phyloP scores from a whole-genome alignment of 129 eudicot species.

The Pulicaria dysenterica region DNA sequence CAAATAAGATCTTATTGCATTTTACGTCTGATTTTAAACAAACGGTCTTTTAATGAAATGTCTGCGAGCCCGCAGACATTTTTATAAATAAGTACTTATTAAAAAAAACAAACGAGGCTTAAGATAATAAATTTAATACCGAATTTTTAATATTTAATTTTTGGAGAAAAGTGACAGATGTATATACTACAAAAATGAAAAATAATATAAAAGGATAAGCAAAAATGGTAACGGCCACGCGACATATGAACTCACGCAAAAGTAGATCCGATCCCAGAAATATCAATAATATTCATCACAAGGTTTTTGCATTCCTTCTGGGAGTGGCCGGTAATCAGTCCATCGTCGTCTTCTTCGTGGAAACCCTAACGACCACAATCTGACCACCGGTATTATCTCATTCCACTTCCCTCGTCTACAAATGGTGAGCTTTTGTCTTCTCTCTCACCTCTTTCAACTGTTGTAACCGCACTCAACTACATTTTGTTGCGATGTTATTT shows the following conservation, averaged over 20 bases:
- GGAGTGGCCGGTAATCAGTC: conserved; percentile 23
- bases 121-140: no score
- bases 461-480: background rate
- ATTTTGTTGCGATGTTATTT: background rate
- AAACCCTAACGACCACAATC: conserved; percentile 39
- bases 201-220: background rate
- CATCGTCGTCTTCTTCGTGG: conserved; percentile 36
- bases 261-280: conserved; percentile 35
- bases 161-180: no score
- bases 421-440: conserved; percentile 18
- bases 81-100: no score
- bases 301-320: conserved; percentile 15
- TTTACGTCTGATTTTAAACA: no score
- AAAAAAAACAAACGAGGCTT: no score
- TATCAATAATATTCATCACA: conserved; percentile 20
- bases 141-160: no score
- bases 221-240: conserved; percentile 18
- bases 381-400: conserved; percentile 15
- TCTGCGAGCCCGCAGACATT: no score
- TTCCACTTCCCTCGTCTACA: conserved; percentile 2
- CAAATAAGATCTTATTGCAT: no score
- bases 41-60: no score
- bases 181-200: background rate
- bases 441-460: background rate
- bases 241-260: conserved; percentile 24